Evolutionary conservation across 352 stramenopile species (phyloP).

Genomic region (Phytophthora pluvialis): DNA sequence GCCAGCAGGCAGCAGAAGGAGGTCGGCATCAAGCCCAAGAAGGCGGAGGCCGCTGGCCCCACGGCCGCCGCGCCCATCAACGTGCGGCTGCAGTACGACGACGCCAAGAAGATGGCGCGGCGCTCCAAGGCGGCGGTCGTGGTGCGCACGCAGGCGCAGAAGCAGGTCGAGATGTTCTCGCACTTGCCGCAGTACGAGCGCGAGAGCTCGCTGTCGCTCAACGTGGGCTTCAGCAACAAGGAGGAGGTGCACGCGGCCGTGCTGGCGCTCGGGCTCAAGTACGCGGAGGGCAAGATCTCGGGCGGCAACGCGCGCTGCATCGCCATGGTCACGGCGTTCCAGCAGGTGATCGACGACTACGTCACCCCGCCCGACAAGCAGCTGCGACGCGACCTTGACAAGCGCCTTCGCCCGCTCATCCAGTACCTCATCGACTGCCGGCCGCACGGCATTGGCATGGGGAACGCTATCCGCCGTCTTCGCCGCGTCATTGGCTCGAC

Average conservation of each 20-base stretch:
- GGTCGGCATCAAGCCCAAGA: slow-evolving; percentile 47
- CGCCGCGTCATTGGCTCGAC: slow-evolving; percentile 91
- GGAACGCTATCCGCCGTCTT: slow-evolving; percentile 94
- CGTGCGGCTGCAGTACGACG: slow-evolving; percentile 76
- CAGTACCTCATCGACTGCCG: slow-evolving; percentile 96
- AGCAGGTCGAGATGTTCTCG: slow-evolving; percentile 85
- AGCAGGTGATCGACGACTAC: slow-evolving; percentile 93
- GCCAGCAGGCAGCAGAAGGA: slow-evolving; percentile 87
- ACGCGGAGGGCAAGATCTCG: slow-evolving; percentile 89
- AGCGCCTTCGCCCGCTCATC: slow-evolving; percentile 93
- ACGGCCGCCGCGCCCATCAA: slow-evolving; percentile 45
- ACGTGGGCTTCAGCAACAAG: slow-evolving; percentile 73
- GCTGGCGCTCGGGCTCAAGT: slow-evolving; percentile 91
- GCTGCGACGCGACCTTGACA: slow-evolving; percentile 87
- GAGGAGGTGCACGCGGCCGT: slow-evolving; percentile 92
- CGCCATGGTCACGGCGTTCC: slow-evolving; percentile 95
- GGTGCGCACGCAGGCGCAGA: slow-evolving; percentile 77
- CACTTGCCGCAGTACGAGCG: slow-evolving; percentile 87
- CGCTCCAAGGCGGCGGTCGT: slow-evolving; percentile 76
- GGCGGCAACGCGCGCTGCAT: slow-evolving; percentile 93
- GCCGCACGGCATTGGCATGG: slow-evolving; percentile 95
- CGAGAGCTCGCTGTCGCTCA: slow-evolving; percentile 77
- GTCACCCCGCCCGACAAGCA: slow-evolving; percentile 76
- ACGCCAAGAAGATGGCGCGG: slow-evolving; percentile 79
- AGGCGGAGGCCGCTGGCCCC: slow-evolving; percentile 29